Base-by-base conservation (phyloP, 1,284 basidiomycete species). In the Inonotus obliquus region DNA sequence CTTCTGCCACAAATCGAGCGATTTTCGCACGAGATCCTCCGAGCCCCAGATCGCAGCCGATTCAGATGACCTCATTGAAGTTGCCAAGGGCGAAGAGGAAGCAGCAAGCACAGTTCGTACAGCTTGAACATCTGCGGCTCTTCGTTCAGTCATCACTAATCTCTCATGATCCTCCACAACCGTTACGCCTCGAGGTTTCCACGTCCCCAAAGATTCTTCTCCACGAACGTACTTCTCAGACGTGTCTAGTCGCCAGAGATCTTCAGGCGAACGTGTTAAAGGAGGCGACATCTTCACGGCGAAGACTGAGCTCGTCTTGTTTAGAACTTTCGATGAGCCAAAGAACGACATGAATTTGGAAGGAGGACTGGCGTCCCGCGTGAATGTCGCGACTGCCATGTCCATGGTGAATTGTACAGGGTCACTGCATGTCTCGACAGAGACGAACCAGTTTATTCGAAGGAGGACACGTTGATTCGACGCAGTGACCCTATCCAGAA, bases 211-310 rank as follows among this genome's bases (percentile, higher is more conserved):
- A 2, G 82, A 75, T 69, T 98, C 94, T 71, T 98, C 94, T 1
- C 96, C 95, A 25, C 88, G 82, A 0, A 99, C 94, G 71, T 96
- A 96, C 73, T 94, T 96, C 72, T 92, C 89, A 17, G 91, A 87
- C 1, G 96, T 98, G 75, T 98, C 94, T 57, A 98, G 79, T 54
- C 95, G 80, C 96, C 96, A 98, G 11, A 98, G 80, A 64, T 98
- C 96, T 70, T 86, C 85, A 1, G 93, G 84, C 1, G 89, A 94
- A 47, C 93, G 87, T 7, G 92, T 96, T 65, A 94, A 75, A 2
- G 92, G 91, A 11, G 96, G 95, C 2, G 85, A 85, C 27, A 98
- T 79, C 53, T 84, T 83, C 41, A 98, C 82, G 32, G 78, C 83
- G 76, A 96, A 98, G 44, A 96, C 81, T 14, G 85, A 86, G 68